Base-by-base conservation (phyloP, 2,329 filamentous ascomycete species). In the Trichothecium roseum region DNA sequence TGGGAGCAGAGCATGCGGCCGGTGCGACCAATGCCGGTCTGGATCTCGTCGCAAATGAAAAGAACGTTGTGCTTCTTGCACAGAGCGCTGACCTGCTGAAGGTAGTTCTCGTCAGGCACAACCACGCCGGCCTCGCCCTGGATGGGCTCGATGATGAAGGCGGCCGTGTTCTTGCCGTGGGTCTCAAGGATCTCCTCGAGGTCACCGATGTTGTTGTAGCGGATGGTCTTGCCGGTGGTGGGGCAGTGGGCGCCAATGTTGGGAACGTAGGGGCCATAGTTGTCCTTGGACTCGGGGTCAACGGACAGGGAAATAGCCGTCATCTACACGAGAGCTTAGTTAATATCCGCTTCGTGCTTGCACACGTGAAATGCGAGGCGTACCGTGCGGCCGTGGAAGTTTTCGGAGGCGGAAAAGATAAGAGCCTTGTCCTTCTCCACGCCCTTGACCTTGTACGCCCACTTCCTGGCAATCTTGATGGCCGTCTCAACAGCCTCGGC, bases 41-140 rank as follows among this genome's bases (percentile, higher is more conserved):
- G 91, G 51, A 98, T 95, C 71, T 98, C 91, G 57, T 98, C 91
- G 59, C 85, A 94, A 59, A 98, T 96, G 54, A 98, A 67, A 32
- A 98, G 77, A 28, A 94, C 87, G 45, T 95, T 94, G 71, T 96
- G 78, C 70, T 94, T 84, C 62, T 85, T 86, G 69, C 91, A 98
- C 17, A 96, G 78, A 17, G 74, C 82, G 37, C 86, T 75, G 31
- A 88, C 84, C 52, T 81, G 77, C 46, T 68, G 61, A 24, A 98
- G 75, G 63, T 98, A 98, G 60, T 81, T 80, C 35, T 89, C 84
- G 46, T 89, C 84, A 5, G 91, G 91, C 8, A 96, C 91, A 10
- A 96, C 84, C 32, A 98, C 94, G 43, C 91, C 91, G 1, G 91
- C 91, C 66, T 96, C 91, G 40, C 91, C 91, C 66, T 98, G 89